Evolutionary conservation across 345 rosid genomes (phyloP).

Genomic region (Gossypioides kirkii): DNA sequence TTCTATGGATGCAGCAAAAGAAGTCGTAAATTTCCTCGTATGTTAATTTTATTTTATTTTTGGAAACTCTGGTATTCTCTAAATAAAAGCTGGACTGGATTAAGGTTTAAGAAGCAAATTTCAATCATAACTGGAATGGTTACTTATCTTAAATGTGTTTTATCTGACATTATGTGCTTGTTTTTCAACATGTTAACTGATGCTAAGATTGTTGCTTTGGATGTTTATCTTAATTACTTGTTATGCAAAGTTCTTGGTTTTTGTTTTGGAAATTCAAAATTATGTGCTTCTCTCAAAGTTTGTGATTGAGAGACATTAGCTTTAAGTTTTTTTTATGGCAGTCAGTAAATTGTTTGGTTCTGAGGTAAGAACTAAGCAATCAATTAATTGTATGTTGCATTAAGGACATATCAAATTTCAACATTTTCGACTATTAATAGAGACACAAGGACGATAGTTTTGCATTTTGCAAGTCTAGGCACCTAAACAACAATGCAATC

Average conservation of each 20-base stretch:
- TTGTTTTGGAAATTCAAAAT: background rate
- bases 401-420: background rate
- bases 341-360: background rate
- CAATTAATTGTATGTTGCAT: background rate
- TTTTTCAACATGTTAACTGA: background rate
- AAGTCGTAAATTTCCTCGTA: conserved; percentile 62
- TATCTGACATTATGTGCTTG: background rate
- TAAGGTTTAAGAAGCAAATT: background rate
- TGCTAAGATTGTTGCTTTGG: background rate
- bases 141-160: background rate
- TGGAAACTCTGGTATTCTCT: background rate
- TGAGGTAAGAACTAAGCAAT: background rate
- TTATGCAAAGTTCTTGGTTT: background rate
- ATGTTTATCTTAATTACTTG: background rate
- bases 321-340: background rate
- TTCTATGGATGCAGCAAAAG: conserved; percentile 83
- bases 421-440: background rate
- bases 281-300: background rate
- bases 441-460: background rate
- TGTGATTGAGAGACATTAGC: background rate
- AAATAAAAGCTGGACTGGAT: background rate
- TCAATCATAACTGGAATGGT: background rate
- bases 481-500: background rate
- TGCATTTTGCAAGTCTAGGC: background rate
- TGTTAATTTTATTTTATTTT: conserved; percentile 21